Base-by-base conservation (phyloP, 139 green algal species). In the Zygnema cylindricum region DNA sequence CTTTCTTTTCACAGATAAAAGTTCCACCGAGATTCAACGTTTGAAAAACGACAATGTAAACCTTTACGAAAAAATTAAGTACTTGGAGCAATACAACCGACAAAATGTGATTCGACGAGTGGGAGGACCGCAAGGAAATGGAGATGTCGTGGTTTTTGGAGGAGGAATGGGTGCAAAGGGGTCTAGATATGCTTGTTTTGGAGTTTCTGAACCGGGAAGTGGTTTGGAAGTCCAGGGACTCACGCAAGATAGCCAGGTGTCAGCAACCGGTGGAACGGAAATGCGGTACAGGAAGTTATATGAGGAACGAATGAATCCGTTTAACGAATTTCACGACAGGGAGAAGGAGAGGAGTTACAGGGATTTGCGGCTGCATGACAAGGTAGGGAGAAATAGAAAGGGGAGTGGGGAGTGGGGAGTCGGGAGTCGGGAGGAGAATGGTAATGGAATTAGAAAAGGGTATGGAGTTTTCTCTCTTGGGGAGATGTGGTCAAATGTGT, bases 281-380 rank as follows among this genome's bases (percentile, higher is more conserved):
- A 87, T 94, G 3, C 92, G 93, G 30, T 98, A 98, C 92, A 92
- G 86, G 32, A 91, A 93, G 55, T 90, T 96, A 54, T 98, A 98
- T 83, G 96, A 98, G 81, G 95, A 97, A 39, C 87, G 89, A 3
- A 93, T 98, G 33, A 97, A 98, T 91, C 96, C 96, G 2, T 98
- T 98, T 92, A 94, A 89, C 41, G 95, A 96, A 88, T 97, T 97
- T 82, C 93, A 95, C 78, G 89, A 94, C 43, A 81, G 81, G 77
- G 87, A 87, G 89, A 41, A 69, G 38, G 87, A 93, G 41, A 35
- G 82, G 85, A 81, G 85, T 40, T 91, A 91, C 76, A 75, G 69
- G 0, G 71, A 86, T 0, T 35, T 92, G 85, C 49, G 84, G 25
- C 76, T 92, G 23, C 88, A 87, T 42, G 82, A 87, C 49, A 87